phyloP scores from a whole-genome alignment of 2,329 filamentous ascomycete species.

The Hymenoscyphus scutula region DNA sequence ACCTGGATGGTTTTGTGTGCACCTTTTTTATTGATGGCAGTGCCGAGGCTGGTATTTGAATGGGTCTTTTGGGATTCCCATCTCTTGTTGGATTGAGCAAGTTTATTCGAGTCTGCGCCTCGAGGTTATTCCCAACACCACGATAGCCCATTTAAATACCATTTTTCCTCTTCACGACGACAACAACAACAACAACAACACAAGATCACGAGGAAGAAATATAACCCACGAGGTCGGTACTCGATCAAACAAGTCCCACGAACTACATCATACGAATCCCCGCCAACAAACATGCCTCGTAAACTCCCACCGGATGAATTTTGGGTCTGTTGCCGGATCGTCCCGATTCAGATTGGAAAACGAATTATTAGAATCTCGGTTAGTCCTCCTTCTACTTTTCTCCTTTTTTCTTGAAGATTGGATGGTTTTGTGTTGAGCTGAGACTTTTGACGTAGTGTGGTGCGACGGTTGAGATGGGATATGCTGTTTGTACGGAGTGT shows the following conservation, averaged over 20 bases:
- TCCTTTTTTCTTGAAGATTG: background rate
- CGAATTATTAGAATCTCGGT: conserved; percentile 3
- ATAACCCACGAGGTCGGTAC: conserved; percentile 5
- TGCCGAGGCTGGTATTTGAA: background rate
- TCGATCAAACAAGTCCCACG: background rate
- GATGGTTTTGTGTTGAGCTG: background rate
- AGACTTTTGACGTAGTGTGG: conserved; percentile 5
- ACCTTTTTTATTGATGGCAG: background rate
- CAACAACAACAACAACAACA: too few relatives aligned
- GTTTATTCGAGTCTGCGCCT: too few relatives aligned
- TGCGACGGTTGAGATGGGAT: conserved; percentile 1
- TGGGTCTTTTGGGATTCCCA: too few relatives aligned
- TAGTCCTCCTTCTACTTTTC: too few relatives aligned
- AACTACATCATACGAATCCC: background rate
- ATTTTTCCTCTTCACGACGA: too few relatives aligned
- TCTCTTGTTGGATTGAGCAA: too few relatives aligned
- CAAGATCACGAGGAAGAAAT: conserved; percentile 1
- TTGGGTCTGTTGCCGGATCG: conserved; percentile 25
- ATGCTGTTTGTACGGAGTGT: conserved; percentile 8
- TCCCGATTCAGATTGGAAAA: background rate
- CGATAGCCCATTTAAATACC: too few relatives aligned
- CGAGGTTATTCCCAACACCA: too few relatives aligned
- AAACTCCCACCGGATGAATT: conserved; percentile 21
- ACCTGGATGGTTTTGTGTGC: background rate
- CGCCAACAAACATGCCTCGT: conserved; percentile 6